A percentile compares a stretch with the other conserved stretches of the same genome.
phyloP scores from a whole-genome alignment of 192 early-diverging fungal genomes.

The Coemansia biformis region DNA sequence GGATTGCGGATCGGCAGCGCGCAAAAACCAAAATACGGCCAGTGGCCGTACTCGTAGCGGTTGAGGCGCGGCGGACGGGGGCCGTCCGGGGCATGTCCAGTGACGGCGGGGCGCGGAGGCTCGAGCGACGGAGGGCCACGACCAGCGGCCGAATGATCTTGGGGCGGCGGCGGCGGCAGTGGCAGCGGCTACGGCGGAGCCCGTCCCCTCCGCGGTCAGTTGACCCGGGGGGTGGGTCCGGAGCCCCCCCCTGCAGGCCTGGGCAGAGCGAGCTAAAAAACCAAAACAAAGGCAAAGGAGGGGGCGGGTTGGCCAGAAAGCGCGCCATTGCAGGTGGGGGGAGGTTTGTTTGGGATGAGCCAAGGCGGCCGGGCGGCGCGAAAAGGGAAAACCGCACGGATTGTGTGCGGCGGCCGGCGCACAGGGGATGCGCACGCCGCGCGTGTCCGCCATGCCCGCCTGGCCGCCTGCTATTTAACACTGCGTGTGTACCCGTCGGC shows the following conservation, averaged over 20 bases:
- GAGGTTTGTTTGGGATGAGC: slow-evolving; percentile 14
- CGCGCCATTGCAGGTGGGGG: slow-evolving; percentile 10
- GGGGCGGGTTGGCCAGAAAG: slow-evolving; percentile 4
- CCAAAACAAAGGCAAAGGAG: slow-evolving; percentile 6
- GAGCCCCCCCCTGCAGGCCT: neutral
- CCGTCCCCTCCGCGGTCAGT: slow-evolving; percentile 8
- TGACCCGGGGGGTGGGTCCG: slow-evolving; percentile 9
- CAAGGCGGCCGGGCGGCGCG: slow-evolving; percentile 8
- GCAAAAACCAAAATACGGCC: too few relatives aligned
- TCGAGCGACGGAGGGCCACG: too few relatives aligned
- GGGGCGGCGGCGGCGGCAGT: slow-evolving; percentile 4
- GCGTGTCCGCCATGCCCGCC: neutral
- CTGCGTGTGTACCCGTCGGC: neutral
- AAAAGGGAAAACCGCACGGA: neutral
- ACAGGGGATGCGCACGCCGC: slow-evolving; percentile 1
- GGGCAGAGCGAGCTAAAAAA: neutral
- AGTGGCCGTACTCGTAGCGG: too few relatives aligned
- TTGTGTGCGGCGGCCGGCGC: neutral
- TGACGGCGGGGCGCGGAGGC: neutral
- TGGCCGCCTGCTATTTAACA: slow-evolving; percentile 26
- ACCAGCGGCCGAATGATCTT: neutral
- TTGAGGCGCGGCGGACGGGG: too few relatives aligned
- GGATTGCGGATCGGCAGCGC: too few relatives aligned
- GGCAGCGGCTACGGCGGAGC: neutral
- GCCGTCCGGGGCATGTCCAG: too few relatives aligned